These are phyloP conservation scores for Phaeosphaeria sp. DNA, from an alignment of 2,329 filamentous ascomycete species.

Conservation along the genomic window DNA sequence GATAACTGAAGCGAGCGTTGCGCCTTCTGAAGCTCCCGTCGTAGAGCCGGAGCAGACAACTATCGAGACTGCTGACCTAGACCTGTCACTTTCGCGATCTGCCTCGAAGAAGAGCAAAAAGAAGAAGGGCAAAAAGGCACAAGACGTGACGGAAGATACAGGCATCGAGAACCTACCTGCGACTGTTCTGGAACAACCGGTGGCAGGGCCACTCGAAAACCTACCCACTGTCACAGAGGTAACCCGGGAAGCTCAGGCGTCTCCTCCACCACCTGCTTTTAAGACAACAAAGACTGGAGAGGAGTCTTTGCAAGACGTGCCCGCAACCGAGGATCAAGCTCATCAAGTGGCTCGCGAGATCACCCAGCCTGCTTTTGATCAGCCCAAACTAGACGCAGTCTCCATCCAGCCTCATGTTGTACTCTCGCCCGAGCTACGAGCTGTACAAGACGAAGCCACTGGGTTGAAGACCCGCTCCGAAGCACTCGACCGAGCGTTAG, in stretches of 20 bases:
- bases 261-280: slow-evolving; percentile 4
- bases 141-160: slow-evolving; percentile 11
- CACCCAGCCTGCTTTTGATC: slow-evolving; percentile 3
- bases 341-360: slow-evolving; percentile 5
- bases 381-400: neutral
- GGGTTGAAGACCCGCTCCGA: slow-evolving; percentile 37
- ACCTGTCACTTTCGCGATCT: slow-evolving; percentile 13
- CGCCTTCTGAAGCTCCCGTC: neutral
- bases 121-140: slow-evolving; percentile 30
- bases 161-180: neutral
- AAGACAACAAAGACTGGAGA: neutral
- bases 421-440: slow-evolving; percentile 33
- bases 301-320: neutral
- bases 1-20: neutral
- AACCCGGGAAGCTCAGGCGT: slow-evolving; percentile 1
- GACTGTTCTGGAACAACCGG: slow-evolving; percentile 9
- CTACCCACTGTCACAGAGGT: slow-evolving; percentile 2
- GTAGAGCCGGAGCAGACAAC: slow-evolving; percentile 2
- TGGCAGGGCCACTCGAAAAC: neutral
- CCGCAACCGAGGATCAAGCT: neutral
- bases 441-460: slow-evolving; percentile 32
- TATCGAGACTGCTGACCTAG: slow-evolving; percentile 2
- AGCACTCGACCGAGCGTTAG: slow-evolving; percentile 29
- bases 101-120: slow-evolving; percentile 34
- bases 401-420: neutral